Conservation (phyloP, 2,329 filamentous ascomycete species). For the Helotiales sp. region DNA sequence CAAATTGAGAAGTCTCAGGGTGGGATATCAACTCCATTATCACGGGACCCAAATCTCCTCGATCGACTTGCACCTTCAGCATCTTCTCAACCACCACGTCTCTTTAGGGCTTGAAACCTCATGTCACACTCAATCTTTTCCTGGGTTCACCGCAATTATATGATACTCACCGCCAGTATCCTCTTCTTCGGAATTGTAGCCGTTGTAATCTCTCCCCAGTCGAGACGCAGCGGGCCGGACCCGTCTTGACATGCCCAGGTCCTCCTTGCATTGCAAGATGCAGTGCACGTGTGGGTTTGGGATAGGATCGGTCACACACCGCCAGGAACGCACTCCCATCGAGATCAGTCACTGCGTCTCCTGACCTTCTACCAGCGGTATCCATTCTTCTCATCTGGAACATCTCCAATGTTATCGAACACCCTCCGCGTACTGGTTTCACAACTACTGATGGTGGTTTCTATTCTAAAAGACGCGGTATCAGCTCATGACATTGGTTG, state of each 20-base stretch:
- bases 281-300: not conserved
- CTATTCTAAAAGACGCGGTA: not conserved
- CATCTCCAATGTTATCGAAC: not conserved
- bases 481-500: not conserved
- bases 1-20: no score
- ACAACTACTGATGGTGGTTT: not conserved
- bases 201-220: no score
- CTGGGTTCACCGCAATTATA: constrained; percentile 1
- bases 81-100: not conserved
- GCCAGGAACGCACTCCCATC: not conserved
- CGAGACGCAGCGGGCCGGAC: not conserved
- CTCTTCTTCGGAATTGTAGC: not conserved
- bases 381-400: not conserved
- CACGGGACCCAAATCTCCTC: not conserved
- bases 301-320: not conserved
- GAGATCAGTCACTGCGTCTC: not conserved
- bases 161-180: not conserved
- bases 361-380: not conserved
- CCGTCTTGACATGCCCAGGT: not conserved
- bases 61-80: not conserved
- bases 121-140: not conserved
- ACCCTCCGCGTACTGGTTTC: not conserved
- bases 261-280: no score
- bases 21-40: no score
- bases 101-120: not conserved